Evolutionary conservation across 306 rosid species (phyloP), one percentile per base, ranked within the genome.

Genomic region (Rubus idaeus): DNA sequence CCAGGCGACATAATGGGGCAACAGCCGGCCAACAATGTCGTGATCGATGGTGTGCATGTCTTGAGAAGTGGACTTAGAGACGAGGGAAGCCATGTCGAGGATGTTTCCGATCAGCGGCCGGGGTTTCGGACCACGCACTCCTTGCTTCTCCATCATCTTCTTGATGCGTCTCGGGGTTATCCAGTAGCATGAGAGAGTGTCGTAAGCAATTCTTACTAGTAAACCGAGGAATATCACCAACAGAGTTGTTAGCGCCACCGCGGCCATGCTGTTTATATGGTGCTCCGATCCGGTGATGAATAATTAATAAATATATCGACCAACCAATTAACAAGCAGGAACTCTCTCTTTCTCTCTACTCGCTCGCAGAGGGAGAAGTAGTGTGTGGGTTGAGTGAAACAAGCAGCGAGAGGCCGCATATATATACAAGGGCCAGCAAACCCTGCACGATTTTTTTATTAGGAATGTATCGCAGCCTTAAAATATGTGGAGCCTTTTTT

Each of bases 1-100:
- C 99, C 99, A 96, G 8, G 78, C 76, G 14, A 87, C 82, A 75
- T 91, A 96, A 88, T 96, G 96, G 21, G 99, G 99, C 0, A 91
- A 71, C 14, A 96, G 89, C 6, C 99, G 99, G 4, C 82, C 85
- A 18, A 96, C 99, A 70, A 92, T 86, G 88, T 92, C 94, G 37
- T 96, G 99, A 76, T 51, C 75, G 70, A 91, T 91, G 56, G 90
- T 78, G 74, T 83, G 78, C 96, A 92, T 92, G 93, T 89, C 92
- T 1, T 85, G 46, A 10, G 96, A 84, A 56, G 92, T 96, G 52
- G 98, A 66, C 75, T 87, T 82, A 39, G 89, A 74, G 35, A 89
- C 82, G 51, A 91, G 88, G 11, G 86, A 76, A 5, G 89, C 86
- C 89, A 92, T 85, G 84, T 90, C 94, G 7, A 84, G 46, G 88